Percentiles rank a stretch among this genome's conserved stretches.
phyloP scores from a whole-genome alignment of 2,329 filamentous ascomycete genomes.

The Neopestalotiopsis sp. region DNA sequence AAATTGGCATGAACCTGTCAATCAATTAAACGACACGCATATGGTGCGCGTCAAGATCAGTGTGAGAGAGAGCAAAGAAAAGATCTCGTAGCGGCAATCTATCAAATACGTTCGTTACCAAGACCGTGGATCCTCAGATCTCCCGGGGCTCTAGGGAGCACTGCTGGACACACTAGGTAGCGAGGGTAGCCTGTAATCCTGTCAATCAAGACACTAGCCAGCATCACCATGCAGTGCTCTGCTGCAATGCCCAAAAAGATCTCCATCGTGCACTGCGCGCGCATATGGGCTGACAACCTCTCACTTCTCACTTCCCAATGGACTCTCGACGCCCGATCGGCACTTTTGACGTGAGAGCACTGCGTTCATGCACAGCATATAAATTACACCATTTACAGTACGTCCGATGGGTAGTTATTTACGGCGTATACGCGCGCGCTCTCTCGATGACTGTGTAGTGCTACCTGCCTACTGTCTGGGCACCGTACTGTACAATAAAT shows the following conservation, averaged over 20 bases:
- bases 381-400: background rate
- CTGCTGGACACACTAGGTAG: background rate
- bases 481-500: too few species aligned
- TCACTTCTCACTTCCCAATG: background rate
- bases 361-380: conserved; percentile 11
- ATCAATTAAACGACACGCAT: background rate
- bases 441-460: background rate
- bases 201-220: background rate
- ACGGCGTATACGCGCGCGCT: background rate
- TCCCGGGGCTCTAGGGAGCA: background rate
- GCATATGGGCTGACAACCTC: background rate
- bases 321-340: background rate
- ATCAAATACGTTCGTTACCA: conserved; percentile 2
- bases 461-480: too few species aligned
- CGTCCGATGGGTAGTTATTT: background rate
- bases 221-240: conserved; percentile 9
- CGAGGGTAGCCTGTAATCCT: background rate
- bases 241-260: conserved; percentile 10
- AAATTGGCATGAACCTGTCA: background rate
- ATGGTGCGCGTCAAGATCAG: background rate
- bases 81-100: background rate
- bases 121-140: background rate
- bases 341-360: conserved; percentile 12
- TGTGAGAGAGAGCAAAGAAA: background rate
- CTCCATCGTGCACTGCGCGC: background rate